Evolutionary conservation across 2,329 filamentous ascomycete species (phyloP), one percentile per base, ranked within the genome.

Genomic region (Ophiostoma piceae): DNA sequence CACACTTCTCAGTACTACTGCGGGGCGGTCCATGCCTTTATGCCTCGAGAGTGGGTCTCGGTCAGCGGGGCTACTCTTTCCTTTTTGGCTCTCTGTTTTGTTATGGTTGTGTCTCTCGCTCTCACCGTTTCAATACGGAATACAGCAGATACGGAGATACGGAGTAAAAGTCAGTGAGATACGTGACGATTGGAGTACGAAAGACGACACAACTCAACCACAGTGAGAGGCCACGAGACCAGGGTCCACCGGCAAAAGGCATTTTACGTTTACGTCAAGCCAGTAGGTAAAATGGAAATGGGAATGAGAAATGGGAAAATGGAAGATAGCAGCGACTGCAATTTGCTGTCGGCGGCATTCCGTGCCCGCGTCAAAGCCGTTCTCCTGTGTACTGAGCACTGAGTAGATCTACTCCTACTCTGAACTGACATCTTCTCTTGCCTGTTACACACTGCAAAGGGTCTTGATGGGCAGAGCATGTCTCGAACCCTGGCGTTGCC

Each of bases 231-330:
- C 57, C 57, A 62, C 57, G 57, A 62, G 57, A 62, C 57, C 57
- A 47, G 57, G n/a, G 57, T 32, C 57, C 54, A 60, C 54, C 54
- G 14, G 43, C 43, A 47, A 47, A 47, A 47, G 7, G 16, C 16
- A 47, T 47, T n/a, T 47, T 47, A 19, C n/a, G 22, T 16, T 19
- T 57, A 22, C 57, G 57, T 62, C 57, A 62, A 62, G 26, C 54
- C 26, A 62, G 57, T 62, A 62, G 57, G 26, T 60, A 60, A 60
- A 54, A 43, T 43, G 41, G 41, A 35, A 35, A 35, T 35, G 35
- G 35, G 35, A 35, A 29, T 29, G 2, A 29, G 26, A 29, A 29
- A 29, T 29, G 26, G 26, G 26, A 29, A 29, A 29, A 29, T 29
- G 26, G 26, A 35, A 35, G 35, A 35, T 35, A 35, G 35, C 35